phyloP scores from a whole-genome alignment of 805 yeast genomes.

The Candida tammaniensis region DNA sequence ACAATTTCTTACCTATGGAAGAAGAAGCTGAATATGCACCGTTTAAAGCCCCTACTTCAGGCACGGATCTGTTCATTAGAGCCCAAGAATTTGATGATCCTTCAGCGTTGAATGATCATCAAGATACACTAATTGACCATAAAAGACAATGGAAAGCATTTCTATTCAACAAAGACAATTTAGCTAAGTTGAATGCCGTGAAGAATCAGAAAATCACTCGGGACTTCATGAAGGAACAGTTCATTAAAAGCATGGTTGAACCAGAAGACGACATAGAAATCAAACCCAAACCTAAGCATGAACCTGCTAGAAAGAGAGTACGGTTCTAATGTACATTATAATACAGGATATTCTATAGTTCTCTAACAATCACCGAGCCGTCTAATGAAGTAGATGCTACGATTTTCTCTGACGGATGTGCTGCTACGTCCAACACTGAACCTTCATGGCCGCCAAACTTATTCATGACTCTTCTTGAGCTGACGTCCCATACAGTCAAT shows the following conservation, averaged over 20 bases:
- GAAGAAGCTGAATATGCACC: conserved; percentile 36
- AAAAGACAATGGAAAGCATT: conserved; percentile 24
- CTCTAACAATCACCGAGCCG: conserved; percentile 52
- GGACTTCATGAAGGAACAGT: conserved; percentile 18
- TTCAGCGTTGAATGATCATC: conserved; percentile 11
- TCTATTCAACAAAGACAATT: conserved; percentile 29
- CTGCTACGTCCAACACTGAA: conserved; percentile 58
- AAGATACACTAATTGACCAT: conserved; percentile 7
- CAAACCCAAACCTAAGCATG: conserved; percentile 2
- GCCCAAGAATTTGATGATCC: conserved; percentile 10
- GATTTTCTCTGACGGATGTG: conserved; percentile 41
- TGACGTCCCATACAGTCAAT: conserved; percentile 59
- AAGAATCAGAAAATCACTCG: conserved; percentile 21
- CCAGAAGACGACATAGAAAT: conserved; percentile 6
- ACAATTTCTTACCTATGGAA: conserved; percentile 39
- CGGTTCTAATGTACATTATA: conserved; percentile 13
- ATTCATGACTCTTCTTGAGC: conserved; percentile 43
- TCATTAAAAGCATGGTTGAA: conserved; percentile 15
- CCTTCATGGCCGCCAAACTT: conserved; percentile 63
- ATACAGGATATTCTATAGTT: conserved; percentile 13
- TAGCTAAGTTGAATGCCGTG: conserved; percentile 22
- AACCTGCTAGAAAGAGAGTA: conserved; percentile 16
- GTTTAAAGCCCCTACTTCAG: conserved; percentile 25
- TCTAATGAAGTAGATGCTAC: conserved; percentile 54
- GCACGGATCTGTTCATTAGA: not conserved